phyloP scores from a whole-genome alignment of 2,329 filamentous ascomycete genomes.

The Cercospora sojina region DNA sequence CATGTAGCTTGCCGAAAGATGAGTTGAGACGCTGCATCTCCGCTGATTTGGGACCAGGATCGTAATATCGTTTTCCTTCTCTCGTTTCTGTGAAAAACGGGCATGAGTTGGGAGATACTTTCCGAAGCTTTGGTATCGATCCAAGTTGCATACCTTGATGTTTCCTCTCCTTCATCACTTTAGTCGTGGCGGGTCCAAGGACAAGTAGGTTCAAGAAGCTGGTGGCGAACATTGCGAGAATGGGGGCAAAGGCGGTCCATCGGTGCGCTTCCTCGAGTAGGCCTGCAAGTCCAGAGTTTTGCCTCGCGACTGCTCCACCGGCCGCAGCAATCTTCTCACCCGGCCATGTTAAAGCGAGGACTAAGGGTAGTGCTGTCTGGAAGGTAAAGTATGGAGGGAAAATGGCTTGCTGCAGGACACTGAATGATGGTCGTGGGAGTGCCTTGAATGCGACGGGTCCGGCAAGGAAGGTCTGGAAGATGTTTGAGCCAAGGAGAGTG shows the following conservation, averaged over 20 bases:
- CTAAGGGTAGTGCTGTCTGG: constrained; percentile 70
- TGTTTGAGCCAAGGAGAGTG: constrained; percentile 77
- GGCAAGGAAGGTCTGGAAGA: constrained; percentile 81
- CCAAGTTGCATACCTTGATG: constrained; percentile 64
- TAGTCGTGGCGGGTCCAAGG: constrained; percentile 72
- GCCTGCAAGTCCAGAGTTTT: constrained; percentile 33
- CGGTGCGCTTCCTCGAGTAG: constrained; percentile 61
- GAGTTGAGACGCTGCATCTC: constrained; percentile 82
- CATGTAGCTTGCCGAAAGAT: constrained; percentile 76
- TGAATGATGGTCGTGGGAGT: constrained; percentile 77
- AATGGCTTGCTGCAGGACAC: constrained; percentile 71
- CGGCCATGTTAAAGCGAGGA: constrained; percentile 78
- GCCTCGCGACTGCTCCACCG: constrained; percentile 27
- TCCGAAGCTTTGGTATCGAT: background rate
- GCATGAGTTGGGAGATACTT: constrained; percentile 4
- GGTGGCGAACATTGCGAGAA: constrained; percentile 68
- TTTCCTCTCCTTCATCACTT: constrained; percentile 71
- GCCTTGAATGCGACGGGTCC: constrained; percentile 74
- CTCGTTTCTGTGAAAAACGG: constrained; percentile 61
- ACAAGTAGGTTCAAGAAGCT: constrained; percentile 69
- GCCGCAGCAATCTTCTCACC: constrained; percentile 46
- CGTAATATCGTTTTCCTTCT: constrained; percentile 85
- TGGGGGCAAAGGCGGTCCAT: constrained; percentile 64
- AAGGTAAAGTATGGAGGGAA: constrained; percentile 89
- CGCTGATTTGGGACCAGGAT: constrained; percentile 73